Conservation (phyloP, 306 rosid genomes). For the Astragalus glycyphyllos region DNA sequence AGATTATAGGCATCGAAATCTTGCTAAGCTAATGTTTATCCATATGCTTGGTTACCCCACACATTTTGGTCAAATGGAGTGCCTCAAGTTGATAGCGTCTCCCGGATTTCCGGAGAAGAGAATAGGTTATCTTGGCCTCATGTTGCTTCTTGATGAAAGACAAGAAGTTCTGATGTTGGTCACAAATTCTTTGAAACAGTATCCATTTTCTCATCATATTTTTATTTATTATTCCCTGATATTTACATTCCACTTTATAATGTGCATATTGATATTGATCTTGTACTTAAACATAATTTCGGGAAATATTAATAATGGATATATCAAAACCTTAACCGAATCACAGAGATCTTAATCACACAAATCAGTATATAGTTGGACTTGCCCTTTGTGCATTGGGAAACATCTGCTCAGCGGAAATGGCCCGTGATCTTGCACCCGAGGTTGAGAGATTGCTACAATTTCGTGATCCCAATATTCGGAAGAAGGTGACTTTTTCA, state of each 20-base stretch:
- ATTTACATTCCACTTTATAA: slow-evolving; percentile 24
- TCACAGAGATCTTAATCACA: slow-evolving; percentile 93
- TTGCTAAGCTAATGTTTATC: slow-evolving; percentile 98
- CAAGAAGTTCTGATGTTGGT: slow-evolving; percentile 99
- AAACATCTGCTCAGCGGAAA: slow-evolving; percentile 98
- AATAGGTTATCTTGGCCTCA: slow-evolving; percentile 97
- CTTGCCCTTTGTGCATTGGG: slow-evolving; percentile 99
- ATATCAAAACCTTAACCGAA: slow-evolving; percentile 65
- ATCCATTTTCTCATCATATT: slow-evolving; percentile 60
- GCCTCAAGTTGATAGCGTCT: slow-evolving; percentile 93
- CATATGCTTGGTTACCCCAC: slow-evolving; percentile 99
- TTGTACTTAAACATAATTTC: slow-evolving; percentile 41
- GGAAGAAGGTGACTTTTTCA: slow-evolving; percentile 81
- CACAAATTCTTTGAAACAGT: slow-evolving; percentile 98
- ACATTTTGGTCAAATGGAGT: slow-evolving; percentile 99
- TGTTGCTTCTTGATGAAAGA: slow-evolving; percentile 99
- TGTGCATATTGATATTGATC: slow-evolving; percentile 26
- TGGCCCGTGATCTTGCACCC: slow-evolving; percentile 99
- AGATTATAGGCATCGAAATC: slow-evolving; percentile 88
- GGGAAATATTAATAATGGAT: slow-evolving; percentile 33
- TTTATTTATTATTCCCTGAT: slow-evolving; percentile 31
- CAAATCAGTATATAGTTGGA: slow-evolving; percentile 97
- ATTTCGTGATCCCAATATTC: slow-evolving; percentile 96
- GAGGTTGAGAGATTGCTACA: slow-evolving; percentile 97
- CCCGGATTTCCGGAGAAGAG: slow-evolving; percentile 99